These are phyloP conservation scores for Corymbia calophylla DNA, from an alignment of 441 rosid genomes.

Conservation along the genomic window DNA sequence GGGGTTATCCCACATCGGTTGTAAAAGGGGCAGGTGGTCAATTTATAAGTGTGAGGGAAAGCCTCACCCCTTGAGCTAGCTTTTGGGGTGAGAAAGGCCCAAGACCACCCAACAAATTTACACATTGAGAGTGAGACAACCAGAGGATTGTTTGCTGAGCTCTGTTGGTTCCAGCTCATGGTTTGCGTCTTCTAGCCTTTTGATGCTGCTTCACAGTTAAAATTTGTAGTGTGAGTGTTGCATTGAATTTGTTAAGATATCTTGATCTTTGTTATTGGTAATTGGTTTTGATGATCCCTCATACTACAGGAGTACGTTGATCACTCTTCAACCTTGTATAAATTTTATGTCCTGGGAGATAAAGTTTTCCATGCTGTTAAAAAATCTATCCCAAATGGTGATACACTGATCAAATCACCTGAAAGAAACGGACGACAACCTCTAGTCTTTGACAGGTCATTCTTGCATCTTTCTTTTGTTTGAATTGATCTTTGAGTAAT, in stretches of 20 bases:
- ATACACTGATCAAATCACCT: slow-evolving; percentile 34
- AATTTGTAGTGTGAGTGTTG: not conserved
- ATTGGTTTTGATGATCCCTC: slow-evolving; percentile 1
- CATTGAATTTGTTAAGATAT: not conserved
- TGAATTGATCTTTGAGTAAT: not conserved
- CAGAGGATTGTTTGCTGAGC: not conserved
- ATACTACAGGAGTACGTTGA: slow-evolving; percentile 74
- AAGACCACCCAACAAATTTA: not conserved
- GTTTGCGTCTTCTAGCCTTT: not conserved
- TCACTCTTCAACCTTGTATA: slow-evolving; percentile 80
- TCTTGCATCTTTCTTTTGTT: not conserved
- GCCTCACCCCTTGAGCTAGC: too few species aligned
- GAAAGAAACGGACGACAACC: slow-evolving; percentile 45
- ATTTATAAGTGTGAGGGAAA: too few species aligned
- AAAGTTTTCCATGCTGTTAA: slow-evolving; percentile 63
- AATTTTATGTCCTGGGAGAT: slow-evolving; percentile 77
- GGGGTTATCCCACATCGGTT: too few species aligned
- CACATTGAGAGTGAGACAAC: not conserved
- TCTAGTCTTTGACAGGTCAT: slow-evolving; percentile 75
- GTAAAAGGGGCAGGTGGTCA: too few species aligned
- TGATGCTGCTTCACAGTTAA: not conserved
- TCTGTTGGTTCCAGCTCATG: not conserved
- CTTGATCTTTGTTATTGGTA: not conserved
- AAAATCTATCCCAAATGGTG: slow-evolving; percentile 71
- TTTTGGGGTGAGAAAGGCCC: too few species aligned